phyloP scores from a whole-genome alignment of 192 early-diverging fungal species.

The Coemansia umbellata region DNA sequence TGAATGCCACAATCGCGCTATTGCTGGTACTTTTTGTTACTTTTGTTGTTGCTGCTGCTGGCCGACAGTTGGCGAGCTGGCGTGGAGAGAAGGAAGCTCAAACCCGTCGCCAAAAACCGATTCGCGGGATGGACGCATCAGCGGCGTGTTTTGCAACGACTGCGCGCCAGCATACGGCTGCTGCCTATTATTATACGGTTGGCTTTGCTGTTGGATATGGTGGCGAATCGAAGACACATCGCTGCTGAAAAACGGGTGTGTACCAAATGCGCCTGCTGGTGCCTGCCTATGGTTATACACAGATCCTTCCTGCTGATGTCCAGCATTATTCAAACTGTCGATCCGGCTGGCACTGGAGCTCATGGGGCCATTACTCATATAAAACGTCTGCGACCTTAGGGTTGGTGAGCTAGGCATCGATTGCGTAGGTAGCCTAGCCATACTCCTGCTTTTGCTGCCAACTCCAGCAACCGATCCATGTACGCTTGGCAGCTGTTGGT shows the following conservation, averaged over 20 bases:
- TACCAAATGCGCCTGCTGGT: neutral
- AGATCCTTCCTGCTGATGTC: neutral
- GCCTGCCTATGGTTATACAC: neutral
- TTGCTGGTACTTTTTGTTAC: no score
- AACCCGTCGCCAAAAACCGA: slow-evolving; percentile 6
- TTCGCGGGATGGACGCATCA: slow-evolving; percentile 31
- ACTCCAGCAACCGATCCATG: neutral
- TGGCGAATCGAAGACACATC: slow-evolving; percentile 47
- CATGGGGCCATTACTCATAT: neutral
- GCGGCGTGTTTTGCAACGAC: slow-evolving; percentile 38
- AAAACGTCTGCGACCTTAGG: neutral
- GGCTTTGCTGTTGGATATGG: slow-evolving; percentile 24
- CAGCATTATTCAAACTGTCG: neutral
- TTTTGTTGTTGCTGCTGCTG: no score
- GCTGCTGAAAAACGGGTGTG: slow-evolving; percentile 36
- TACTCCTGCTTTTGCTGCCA: neutral
- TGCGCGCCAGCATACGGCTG: slow-evolving; percentile 6
- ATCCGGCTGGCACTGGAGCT: neutral
- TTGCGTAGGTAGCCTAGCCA: slow-evolving; percentile 16
- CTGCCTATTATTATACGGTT: slow-evolving; percentile 12
- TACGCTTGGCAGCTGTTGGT: neutral
- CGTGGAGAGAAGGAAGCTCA: slow-evolving; percentile 16
- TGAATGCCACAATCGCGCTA: no score
- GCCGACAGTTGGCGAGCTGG: neutral
- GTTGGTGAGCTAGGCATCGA: slow-evolving; percentile 49